Conservation (phyloP, 1,139 yeast species). For the Hansenula lynferdii region DNA sequence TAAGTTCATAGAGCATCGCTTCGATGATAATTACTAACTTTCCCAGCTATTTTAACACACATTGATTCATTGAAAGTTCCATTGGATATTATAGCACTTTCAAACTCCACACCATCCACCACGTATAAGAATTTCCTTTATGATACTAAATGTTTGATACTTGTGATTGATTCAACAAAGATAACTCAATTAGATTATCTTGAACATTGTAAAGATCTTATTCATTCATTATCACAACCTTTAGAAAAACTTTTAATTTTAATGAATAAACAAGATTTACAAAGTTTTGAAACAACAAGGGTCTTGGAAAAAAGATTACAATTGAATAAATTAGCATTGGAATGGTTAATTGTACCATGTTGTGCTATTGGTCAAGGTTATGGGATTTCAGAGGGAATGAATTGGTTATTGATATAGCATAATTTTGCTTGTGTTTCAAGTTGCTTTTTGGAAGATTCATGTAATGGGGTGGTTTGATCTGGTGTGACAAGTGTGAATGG, state of each 20-base stretch:
- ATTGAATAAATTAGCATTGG: slow-evolving; percentile 5
- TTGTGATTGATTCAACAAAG: slow-evolving; percentile 16
- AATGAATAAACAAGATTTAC: slow-evolving; percentile 17
- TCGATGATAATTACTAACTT: background rate
- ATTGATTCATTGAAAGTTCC: slow-evolving; percentile 11
- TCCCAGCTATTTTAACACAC: slow-evolving; percentile 5
- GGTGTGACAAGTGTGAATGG: slow-evolving; percentile 55
- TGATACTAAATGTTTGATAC: slow-evolving; percentile 13
- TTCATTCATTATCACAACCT: slow-evolving; percentile 1
- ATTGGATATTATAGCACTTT: slow-evolving; percentile 14
- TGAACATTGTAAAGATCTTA: slow-evolving; percentile 1
- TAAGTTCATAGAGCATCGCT: slow-evolving; percentile 4
- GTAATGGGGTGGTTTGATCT: slow-evolving; percentile 21
- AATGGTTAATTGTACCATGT: slow-evolving; percentile 17
- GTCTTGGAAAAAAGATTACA: slow-evolving; percentile 10
- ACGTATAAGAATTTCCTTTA: slow-evolving; percentile 16
- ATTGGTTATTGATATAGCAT: slow-evolving; percentile 22
- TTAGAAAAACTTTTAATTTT: slow-evolving; percentile 9
- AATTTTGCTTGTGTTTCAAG: slow-evolving; percentile 38
- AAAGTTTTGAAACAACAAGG: slow-evolving; percentile 3
- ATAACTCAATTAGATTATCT: slow-evolving; percentile 7
- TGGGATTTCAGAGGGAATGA: slow-evolving; percentile 22
- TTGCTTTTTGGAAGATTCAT: slow-evolving; percentile 35
- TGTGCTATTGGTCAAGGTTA: slow-evolving; percentile 10
- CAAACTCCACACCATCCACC: slow-evolving; percentile 13